Conservation (phyloP, 148 eudicot genomes). For the Nepenthes mirabilis region DNA sequence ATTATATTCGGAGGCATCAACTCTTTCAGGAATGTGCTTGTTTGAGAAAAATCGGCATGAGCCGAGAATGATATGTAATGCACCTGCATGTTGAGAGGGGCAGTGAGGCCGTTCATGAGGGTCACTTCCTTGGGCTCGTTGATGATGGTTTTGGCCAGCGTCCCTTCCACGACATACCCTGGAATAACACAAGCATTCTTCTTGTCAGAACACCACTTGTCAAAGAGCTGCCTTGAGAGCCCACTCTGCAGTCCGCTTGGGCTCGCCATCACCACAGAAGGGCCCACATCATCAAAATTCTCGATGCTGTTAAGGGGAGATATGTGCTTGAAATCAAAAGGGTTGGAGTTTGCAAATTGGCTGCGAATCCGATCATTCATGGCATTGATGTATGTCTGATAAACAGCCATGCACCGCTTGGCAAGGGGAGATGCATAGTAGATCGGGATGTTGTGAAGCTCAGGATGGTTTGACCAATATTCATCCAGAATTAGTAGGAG, state of each 20-base stretch:
- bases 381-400: conserved; percentile 86
- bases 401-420: conserved; percentile 86
- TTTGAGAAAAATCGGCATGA: conserved; percentile 83
- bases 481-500: conserved; percentile 86
- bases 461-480: conserved; percentile 92
- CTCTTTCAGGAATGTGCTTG: conserved; percentile 72
- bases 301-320: conserved; percentile 70
- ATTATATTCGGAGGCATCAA: conserved; percentile 92
- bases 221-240: conserved; percentile 83
- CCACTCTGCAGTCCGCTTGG: conserved; percentile 92
- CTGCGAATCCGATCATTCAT: conserved; percentile 89
- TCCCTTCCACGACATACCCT: conserved; percentile 90
- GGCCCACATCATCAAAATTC: conserved; percentile 69
- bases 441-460: conserved; percentile 73
- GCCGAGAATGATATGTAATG: conserved; percentile 95
- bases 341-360: conserved; percentile 80
- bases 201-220: conserved; percentile 85
- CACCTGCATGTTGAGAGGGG: conserved; percentile 80
- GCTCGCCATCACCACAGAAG: conserved; percentile 92
- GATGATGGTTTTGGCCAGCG: conserved; percentile 74
- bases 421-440: conserved; percentile 97
- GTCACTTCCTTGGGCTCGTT: conserved; percentile 91
- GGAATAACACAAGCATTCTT: conserved; percentile 88
- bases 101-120: conserved; percentile 68
- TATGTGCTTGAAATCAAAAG: conserved; percentile 86